A percentile compares a stretch with the other conserved stretches of the same genome.
Conservation (phyloP, 2,329 filamentous ascomycete genomes). For the Chalaropsis thielavioides region DNA sequence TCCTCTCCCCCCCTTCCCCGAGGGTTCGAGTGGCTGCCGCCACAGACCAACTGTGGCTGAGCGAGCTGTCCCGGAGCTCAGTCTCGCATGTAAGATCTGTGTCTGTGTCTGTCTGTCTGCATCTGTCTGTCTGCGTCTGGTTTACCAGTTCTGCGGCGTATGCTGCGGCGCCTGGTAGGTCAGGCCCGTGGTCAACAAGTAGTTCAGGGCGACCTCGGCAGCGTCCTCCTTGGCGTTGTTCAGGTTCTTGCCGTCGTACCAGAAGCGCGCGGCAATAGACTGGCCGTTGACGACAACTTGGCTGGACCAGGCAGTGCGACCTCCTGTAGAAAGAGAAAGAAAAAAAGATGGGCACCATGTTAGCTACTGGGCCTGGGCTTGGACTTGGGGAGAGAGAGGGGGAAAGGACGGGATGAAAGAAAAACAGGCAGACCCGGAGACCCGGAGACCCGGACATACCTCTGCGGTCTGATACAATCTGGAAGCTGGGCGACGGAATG, state of each 20-base stretch:
- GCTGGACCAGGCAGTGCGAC: conserved; percentile 82
- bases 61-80: too few relatives aligned
- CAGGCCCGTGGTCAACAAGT: conserved; percentile 26
- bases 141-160: background rate
- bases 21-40: too few relatives aligned
- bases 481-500: conserved; percentile 44
- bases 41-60: background rate
- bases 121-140: background rate
- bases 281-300: conserved; percentile 56
- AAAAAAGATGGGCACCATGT: too few relatives aligned
- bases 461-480: conserved; percentile 61
- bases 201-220: conserved; percentile 62
- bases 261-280: conserved; percentile 59
- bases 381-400: background rate
- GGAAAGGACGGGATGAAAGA: background rate
- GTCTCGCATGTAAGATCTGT: too few relatives aligned
- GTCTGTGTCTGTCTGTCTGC: too few relatives aligned
- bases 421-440: background rate
- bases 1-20: background rate
- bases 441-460: conserved; percentile 35
- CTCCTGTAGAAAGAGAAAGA: conserved; percentile 39
- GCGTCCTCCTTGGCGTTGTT: conserved; percentile 84
- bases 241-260: conserved; percentile 81
- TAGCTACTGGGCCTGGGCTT: conserved; percentile 1
- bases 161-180: background rate